Conservation (phyloP, 257 asterid species). For the Salvia rosmarinus region DNA sequence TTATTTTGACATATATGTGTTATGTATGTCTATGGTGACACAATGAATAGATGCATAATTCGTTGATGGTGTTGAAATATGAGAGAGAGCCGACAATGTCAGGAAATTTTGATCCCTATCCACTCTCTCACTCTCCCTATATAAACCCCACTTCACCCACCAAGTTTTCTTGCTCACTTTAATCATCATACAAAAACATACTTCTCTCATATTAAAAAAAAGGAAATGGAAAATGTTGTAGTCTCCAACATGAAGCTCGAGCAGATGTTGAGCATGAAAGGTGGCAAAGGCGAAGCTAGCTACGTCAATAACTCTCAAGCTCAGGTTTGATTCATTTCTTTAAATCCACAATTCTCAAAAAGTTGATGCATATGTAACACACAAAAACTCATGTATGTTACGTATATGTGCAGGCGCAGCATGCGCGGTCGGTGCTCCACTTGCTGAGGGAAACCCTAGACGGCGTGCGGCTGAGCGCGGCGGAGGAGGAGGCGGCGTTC, state of each 20-base stretch:
- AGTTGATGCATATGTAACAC: no score
- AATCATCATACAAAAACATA: no score
- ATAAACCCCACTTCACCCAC: conserved; percentile 25
- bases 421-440: conserved; percentile 86
- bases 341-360: background rate
- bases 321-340: conserved; percentile 51
- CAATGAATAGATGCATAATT: background rate
- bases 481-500: conserved; percentile 48
- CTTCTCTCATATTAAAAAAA: background rate
- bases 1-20: no score
- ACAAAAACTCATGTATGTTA: no score
- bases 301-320: conserved; percentile 90
- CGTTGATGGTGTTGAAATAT: background rate
- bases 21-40: no score
- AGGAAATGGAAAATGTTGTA: conserved; percentile 60
- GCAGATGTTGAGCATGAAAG: conserved; percentile 81
- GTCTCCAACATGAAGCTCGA: conserved; percentile 75
- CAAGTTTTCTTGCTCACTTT: conserved; percentile 20
- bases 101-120: background rate
- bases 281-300: conserved; percentile 94
- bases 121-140: conserved; percentile 4
- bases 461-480: conserved; percentile 50
- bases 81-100: conserved; percentile 4
- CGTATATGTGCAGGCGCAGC: conserved; percentile 52
- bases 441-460: conserved; percentile 70